Base-by-base conservation (phyloP, 2,329 filamentous ascomycete species). In the Aspergillus sp. region DNA sequence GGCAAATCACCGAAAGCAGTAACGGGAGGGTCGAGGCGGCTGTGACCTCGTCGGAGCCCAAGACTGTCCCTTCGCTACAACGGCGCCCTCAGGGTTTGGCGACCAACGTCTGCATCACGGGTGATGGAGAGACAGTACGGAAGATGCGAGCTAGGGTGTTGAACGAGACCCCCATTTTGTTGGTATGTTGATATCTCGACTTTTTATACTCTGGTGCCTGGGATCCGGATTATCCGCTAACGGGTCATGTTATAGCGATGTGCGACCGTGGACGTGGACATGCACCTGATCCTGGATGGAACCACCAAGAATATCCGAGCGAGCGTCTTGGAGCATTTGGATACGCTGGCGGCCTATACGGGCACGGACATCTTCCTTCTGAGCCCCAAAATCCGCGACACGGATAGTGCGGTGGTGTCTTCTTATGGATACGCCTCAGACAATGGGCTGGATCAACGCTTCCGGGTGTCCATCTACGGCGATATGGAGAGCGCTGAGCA, bases 341-440 rank as follows among this genome's bases (percentile, higher is more conserved):
- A 98, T 76, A 88, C 89, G 64, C 89, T 97, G 71, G 91, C 95
- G 10, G 86, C 84, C 67, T 96, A 90, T 72, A 97, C 93, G 63
- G 95, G 95, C 55, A 94, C 96, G 57, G 95, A 99, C 77, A 96
- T 99, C 68, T 99, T 99, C 78, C 83, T 99, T 52, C 86, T 99
- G 54, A 93, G 92, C 59, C 93, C 95, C 4, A 97, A 96, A 77
- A 85, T 93, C 65, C 88, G 90, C 28, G 86, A 89, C 72, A 90
- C 91, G 12, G 88, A 96, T 67, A 88, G 89, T 48, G 87, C 89
- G 58, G 85, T 88, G 43, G 82, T 90, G 64, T 90, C 90, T 49
- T 92, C 91, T 66, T 87, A 88, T 73, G 86, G 86, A 30, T 91
- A 92, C 71, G 87, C 87, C 39, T 89, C 95, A 71, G 89, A 95